Base-by-base conservation (phyloP, 768 basidiomycete genomes). In the Collybia sp. region DNA sequence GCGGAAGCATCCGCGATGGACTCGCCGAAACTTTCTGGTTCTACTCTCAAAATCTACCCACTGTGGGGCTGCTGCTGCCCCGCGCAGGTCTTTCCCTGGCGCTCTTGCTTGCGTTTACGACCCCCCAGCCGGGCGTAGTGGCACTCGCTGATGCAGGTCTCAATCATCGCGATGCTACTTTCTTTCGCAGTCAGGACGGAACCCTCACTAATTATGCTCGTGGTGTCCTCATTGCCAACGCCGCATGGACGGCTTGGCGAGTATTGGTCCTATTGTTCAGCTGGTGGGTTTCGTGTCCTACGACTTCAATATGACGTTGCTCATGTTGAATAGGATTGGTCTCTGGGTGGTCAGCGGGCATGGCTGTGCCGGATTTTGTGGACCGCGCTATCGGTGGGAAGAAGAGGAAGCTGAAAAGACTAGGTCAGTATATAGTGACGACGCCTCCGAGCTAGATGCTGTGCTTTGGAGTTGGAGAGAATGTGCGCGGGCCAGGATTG, bases 1-100 rank as follows among this genome's bases (percentile, higher is more conserved):
- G 67, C 37, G 77, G 72, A 45, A 67, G 73, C 54, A 48, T 65
- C 46, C 63, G 64, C 47, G 68, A 66, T 38, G 72, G 70, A 46
- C 66, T 93, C 37, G 86, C 92, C n/a, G 92, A 95, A 66, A 84
- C 84, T 12, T 88, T 77, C 60, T 88, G 82, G 71, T 81, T 80
- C 57, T 87, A 88, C 53, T 82, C 91, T 1, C 93, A 95, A 68
- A 91, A 93, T 58, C 61, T 85, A 31, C 85, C 92, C 4, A 89
- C 87, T 0, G 80, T 93, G 35, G 76, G 80, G 8, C 74, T 91
- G n/a, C 76, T 93, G 35, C 68, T 95, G 15, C 93, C 93, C 18
- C 79, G 93, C 48, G 89, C 89, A 25, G 90, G 81, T 8, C 68
- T 95, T 34, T 75, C 73, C 35, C 65, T 93, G 4, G 83, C 86